These are phyloP conservation scores for Talaromyces sp. DNA, from an alignment of 2,329 filamentous ascomycete species.

Conservation along the genomic window DNA sequence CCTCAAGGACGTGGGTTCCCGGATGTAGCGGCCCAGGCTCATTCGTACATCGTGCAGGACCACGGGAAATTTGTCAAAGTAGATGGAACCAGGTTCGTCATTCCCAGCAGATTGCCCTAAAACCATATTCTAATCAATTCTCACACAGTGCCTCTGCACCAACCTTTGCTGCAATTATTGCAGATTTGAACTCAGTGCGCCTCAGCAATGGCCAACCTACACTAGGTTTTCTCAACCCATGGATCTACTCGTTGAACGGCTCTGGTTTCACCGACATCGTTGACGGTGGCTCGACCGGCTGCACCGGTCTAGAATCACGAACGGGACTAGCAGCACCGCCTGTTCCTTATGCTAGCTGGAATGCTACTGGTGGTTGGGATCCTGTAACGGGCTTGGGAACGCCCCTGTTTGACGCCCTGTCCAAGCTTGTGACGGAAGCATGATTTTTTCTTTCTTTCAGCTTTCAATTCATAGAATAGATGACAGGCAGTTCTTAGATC, in stretches of 20 bases:
- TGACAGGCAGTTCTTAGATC: not conserved
- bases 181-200: slow-evolving; percentile 60
- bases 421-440: slow-evolving; percentile 12
- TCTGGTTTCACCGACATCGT: slow-evolving; percentile 46
- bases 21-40: slow-evolving; percentile 56
- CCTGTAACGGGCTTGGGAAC: slow-evolving; percentile 36
- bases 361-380: slow-evolving; percentile 42
- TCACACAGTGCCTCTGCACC: slow-evolving; percentile 52
- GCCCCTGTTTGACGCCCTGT: slow-evolving; percentile 21
- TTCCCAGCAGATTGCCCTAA: not conserved
- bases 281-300: slow-evolving; percentile 43
- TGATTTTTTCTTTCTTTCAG: not conserved
- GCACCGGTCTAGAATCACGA: slow-evolving; percentile 31
- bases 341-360: slow-evolving; percentile 46
- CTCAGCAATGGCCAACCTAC: slow-evolving; percentile 48
- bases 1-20: slow-evolving; percentile 55
- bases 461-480: not conserved
- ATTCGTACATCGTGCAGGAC: slow-evolving; percentile 36
- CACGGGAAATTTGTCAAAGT: slow-evolving; percentile 32
- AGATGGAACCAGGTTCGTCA: slow-evolving; percentile 42
- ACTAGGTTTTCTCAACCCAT: slow-evolving; percentile 59
- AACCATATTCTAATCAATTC: slow-evolving; percentile 12
- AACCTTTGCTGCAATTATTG: slow-evolving; percentile 57
- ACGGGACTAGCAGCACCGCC: slow-evolving; percentile 27
- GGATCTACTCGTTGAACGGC: slow-evolving; percentile 48